Conservation (phyloP, 2,329 filamentous ascomycete species). For the Teratosphaeria viscida region DNA sequence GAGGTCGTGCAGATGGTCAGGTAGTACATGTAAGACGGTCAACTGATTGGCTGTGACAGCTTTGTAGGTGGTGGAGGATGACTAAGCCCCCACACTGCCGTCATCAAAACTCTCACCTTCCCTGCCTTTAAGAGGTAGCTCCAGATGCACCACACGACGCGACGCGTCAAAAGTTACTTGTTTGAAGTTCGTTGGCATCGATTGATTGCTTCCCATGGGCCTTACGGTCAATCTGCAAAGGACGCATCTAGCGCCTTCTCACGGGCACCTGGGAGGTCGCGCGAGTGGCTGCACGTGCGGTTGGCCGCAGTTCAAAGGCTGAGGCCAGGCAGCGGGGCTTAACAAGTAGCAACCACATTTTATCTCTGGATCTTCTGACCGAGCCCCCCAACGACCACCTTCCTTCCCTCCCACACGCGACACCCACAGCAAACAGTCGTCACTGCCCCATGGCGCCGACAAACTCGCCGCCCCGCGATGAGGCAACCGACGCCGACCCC, state of each 20-base stretch:
- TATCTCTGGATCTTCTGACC: neutral
- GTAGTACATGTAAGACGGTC: neutral
- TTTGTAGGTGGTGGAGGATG: neutral
- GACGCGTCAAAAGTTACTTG: neutral
- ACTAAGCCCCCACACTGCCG: neutral
- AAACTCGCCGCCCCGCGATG: constrained; percentile 27
- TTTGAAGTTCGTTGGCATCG: neutral
- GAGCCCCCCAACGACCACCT: neutral
- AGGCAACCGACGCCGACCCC: constrained; percentile 34
- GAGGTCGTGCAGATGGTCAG: neutral
- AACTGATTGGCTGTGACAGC: neutral
- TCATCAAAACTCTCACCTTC: neutral
- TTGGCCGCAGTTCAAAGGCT: neutral
- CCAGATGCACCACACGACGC: neutral
- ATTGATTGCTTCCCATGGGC: neutral
- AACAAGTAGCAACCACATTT: neutral
- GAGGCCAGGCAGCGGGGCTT: neutral
- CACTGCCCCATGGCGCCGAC: constrained; percentile 24
- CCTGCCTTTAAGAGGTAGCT: neutral
- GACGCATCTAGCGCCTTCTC: neutral
- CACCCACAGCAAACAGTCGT: neutral
- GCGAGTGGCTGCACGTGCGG: neutral
- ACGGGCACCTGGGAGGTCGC: neutral
- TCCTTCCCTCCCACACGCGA: neutral
- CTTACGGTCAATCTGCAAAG: neutral